Conservation (phyloP, 352 stramenopile species). For the Phytophthora colocasiae region DNA sequence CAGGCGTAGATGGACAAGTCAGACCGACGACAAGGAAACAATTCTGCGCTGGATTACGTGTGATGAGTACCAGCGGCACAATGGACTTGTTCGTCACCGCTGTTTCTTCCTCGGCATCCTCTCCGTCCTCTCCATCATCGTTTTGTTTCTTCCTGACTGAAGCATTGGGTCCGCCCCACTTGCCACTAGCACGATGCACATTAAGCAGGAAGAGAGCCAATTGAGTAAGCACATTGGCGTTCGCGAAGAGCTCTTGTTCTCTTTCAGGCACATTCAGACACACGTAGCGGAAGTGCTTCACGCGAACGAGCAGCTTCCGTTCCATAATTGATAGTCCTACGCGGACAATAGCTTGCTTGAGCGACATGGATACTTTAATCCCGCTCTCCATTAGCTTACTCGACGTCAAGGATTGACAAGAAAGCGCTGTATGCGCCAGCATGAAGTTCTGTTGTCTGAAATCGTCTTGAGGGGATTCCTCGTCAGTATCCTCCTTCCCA, state of each 20-base stretch:
- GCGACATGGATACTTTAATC: slow-evolving; percentile 94
- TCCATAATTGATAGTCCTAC: slow-evolving; percentile 96
- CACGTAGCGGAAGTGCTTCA: slow-evolving; percentile 98
- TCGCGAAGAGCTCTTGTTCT: slow-evolving; percentile 92
- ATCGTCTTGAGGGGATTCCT: slow-evolving; percentile 46
- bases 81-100: slow-evolving; percentile 54
- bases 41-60: slow-evolving; percentile 88
- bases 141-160: slow-evolving; percentile 30
- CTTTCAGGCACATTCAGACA: slow-evolving; percentile 90
- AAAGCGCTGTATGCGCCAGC: slow-evolving; percentile 72
- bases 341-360: slow-evolving; percentile 95
- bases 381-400: slow-evolving; percentile 92
- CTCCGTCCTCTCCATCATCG: slow-evolving; percentile 47
- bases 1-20: slow-evolving; percentile 90
- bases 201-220: slow-evolving; percentile 96
- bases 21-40: slow-evolving; percentile 97
- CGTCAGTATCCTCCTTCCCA: slow-evolving; percentile 12
- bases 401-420: slow-evolving; percentile 70
- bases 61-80: slow-evolving; percentile 83
- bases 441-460: slow-evolving; percentile 88
- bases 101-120: slow-evolving; percentile 49
- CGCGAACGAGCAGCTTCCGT: slow-evolving; percentile 93
- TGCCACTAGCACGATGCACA: slow-evolving; percentile 95
- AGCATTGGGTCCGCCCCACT: slow-evolving; percentile 79
- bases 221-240: slow-evolving; percentile 94